phyloP scores from a whole-genome alignment of 805 yeast species.

The Naumovozyma baii region DNA sequence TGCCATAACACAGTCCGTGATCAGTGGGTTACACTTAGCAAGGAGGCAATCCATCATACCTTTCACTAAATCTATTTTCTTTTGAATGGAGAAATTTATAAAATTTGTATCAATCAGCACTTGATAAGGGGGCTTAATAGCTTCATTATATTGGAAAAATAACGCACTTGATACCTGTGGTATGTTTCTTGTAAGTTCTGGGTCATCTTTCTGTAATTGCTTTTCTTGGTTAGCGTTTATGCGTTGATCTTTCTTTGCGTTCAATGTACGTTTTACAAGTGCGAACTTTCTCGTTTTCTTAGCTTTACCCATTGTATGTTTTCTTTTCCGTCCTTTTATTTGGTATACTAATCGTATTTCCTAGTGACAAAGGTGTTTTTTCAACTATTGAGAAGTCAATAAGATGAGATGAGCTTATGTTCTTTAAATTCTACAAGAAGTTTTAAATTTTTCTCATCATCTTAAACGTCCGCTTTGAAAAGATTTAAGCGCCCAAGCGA shows the following conservation, averaged over 20 bases:
- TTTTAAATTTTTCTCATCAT: too few species aligned
- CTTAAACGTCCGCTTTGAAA: too few species aligned
- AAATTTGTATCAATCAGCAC: slow-evolving; percentile 93
- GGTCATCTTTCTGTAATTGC: slow-evolving; percentile 45
- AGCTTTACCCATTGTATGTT: slow-evolving; percentile 78
- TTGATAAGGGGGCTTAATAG: slow-evolving; percentile 97
- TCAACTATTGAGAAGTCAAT: too few species aligned
- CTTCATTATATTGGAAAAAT: slow-evolving; percentile 87
- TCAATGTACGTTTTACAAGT: slow-evolving; percentile 74
- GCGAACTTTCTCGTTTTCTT: slow-evolving; percentile 96
- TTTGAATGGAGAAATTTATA: slow-evolving; percentile 91
- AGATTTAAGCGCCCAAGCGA: too few species aligned
- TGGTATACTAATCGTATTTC: too few species aligned
- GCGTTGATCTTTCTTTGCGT: slow-evolving; percentile 57
- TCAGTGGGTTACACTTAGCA: slow-evolving; percentile 91
- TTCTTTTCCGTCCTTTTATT: not conserved
- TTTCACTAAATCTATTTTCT: slow-evolving; percentile 86
- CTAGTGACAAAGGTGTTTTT: not conserved
- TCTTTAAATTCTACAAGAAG: too few species aligned
- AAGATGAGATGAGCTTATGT: too few species aligned
- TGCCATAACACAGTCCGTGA: slow-evolving; percentile 97
- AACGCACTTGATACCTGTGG: slow-evolving; percentile 96
- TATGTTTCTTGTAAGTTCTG: slow-evolving; percentile 61
- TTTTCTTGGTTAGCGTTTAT: slow-evolving; percentile 35
- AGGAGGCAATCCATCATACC: slow-evolving; percentile 94